Conservation (phyloP, 2,329 filamentous ascomycete genomes). For the Ophiostoma triangulosporum region DNA sequence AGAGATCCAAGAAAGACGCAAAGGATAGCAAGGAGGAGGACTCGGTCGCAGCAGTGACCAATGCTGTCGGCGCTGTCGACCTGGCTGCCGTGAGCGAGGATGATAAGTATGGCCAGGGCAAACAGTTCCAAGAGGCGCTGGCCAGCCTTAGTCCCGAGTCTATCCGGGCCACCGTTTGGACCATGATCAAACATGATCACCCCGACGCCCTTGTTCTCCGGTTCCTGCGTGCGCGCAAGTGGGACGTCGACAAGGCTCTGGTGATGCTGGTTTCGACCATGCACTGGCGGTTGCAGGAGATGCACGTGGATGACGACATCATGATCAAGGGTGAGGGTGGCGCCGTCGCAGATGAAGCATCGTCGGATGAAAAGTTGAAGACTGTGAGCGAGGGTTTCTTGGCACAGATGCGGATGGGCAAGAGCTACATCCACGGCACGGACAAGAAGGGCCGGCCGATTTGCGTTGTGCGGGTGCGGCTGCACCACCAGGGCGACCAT, state of each 20-base stretch:
- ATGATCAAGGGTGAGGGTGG: conserved; percentile 61
- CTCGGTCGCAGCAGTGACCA: conserved; percentile 4
- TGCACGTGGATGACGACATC: conserved; percentile 82
- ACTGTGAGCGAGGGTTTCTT: conserved; percentile 65
- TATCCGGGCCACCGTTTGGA: conserved; percentile 74
- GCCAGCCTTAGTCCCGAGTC: conserved; percentile 64
- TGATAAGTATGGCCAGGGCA: conserved; percentile 87
- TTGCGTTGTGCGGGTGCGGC: conserved; percentile 67
- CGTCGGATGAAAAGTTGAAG: conserved; percentile 44
- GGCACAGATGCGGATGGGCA: conserved; percentile 73
- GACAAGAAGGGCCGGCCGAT: conserved; percentile 79
- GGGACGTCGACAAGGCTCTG: conserved; percentile 86
- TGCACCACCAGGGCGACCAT: conserved; percentile 76
- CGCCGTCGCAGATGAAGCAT: conserved; percentile 47
- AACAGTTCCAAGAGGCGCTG: conserved; percentile 72
- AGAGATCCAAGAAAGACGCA: conserved; percentile 32
- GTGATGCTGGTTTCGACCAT: conserved; percentile 92
- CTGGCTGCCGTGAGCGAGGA: conserved; percentile 36
- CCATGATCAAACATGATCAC: conserved; percentile 89
- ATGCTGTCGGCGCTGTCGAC: neutral
- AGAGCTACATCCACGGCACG: conserved; percentile 79
- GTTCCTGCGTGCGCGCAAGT: conserved; percentile 82
- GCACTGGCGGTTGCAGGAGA: conserved; percentile 73
- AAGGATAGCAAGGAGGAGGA: neutral
- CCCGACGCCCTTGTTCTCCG: conserved; percentile 74